These are phyloP conservation scores for Penicillium soppii DNA, from an alignment of 495 filamentous ascomycete genomes.

Conservation along the genomic window DNA sequence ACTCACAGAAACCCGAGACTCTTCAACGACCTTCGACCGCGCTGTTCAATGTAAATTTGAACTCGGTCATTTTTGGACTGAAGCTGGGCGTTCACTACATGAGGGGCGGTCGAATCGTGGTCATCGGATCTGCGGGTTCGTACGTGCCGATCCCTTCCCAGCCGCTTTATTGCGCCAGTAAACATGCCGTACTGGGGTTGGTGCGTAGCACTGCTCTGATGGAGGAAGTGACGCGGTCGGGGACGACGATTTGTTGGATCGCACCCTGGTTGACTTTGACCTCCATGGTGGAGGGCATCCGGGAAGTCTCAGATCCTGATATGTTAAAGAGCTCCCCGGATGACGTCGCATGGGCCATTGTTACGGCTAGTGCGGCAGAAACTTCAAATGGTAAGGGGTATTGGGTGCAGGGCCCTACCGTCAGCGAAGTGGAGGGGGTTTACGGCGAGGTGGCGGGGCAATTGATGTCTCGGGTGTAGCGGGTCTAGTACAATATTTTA, in stretches of 20 bases:
- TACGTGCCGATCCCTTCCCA: constrained; percentile 23
- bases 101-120: constrained; percentile 21
- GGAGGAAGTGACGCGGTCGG: constrained; percentile 11
- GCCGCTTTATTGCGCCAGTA: constrained; percentile 20
- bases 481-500: constrained; percentile 13
- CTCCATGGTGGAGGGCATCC: constrained; percentile 19
- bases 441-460: constrained; percentile 16
- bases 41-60: constrained; percentile 17
- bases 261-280: constrained; percentile 22
- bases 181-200: constrained; percentile 21
- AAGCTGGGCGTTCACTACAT: constrained; percentile 21
- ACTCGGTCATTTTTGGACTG: constrained; percentile 19
- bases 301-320: background rate
- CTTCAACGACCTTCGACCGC: constrained; percentile 10
- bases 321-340: constrained; percentile 15
- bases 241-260: constrained; percentile 20
- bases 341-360: constrained; percentile 21
- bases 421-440: constrained; percentile 22
- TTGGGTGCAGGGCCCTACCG: constrained; percentile 17
- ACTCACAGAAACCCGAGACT: background rate
- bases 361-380: constrained; percentile 9
- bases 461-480: constrained; percentile 21
- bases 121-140: constrained; percentile 19
- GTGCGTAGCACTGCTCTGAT: constrained; percentile 19
- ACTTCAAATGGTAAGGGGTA: constrained; percentile 22